Evolutionary conservation across 257 asterid species (phyloP).

Genomic region (Lithospermum erythrorhizon): DNA sequence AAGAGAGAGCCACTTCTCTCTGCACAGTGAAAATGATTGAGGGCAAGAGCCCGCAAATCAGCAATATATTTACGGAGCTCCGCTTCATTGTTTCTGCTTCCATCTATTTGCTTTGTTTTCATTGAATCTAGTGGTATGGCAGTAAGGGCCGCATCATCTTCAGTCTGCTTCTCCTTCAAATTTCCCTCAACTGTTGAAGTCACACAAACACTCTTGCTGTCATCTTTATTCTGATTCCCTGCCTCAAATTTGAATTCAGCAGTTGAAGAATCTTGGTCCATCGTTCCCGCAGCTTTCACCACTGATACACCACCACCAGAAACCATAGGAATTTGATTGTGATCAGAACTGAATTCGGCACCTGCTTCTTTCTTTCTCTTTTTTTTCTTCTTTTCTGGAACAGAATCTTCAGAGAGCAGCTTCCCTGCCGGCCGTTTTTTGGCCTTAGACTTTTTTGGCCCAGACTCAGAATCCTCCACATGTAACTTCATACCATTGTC

Average conservation of each 20-base stretch:
- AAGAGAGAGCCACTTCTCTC: slow-evolving; percentile 30
- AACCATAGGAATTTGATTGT: slow-evolving; percentile 19
- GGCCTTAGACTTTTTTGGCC: slow-evolving; percentile 38
- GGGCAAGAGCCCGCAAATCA: slow-evolving; percentile 62
- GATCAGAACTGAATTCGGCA: slow-evolving; percentile 16
- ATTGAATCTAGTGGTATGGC: slow-evolving; percentile 15
- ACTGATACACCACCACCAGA: slow-evolving; percentile 14
- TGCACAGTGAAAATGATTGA: slow-evolving; percentile 49
- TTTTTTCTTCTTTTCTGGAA: slow-evolving; percentile 44
- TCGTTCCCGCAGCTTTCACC: slow-evolving; percentile 20
- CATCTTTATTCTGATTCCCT: slow-evolving; percentile 16
- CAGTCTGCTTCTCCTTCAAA: slow-evolving; percentile 18
- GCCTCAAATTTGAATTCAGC: slow-evolving; percentile 13
- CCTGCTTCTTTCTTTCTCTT: slow-evolving; percentile 40
- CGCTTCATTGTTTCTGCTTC: slow-evolving; percentile 11
- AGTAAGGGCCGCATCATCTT: slow-evolving; percentile 5
- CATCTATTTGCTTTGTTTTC: slow-evolving; percentile 21
- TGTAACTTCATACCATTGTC: slow-evolving; percentile 12
- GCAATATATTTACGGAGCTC: slow-evolving; percentile 34
- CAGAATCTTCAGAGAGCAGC: slow-evolving; percentile 27
- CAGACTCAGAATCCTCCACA: slow-evolving; percentile 32
- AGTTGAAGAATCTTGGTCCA: slow-evolving; percentile 17
- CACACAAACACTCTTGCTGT: slow-evolving; percentile 17
- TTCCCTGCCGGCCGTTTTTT: slow-evolving; percentile 44
- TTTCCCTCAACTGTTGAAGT: slow-evolving; percentile 15